phyloP scores from a whole-genome alignment of 345 rosid genomes.

The Eucalyptus pauciflora region DNA sequence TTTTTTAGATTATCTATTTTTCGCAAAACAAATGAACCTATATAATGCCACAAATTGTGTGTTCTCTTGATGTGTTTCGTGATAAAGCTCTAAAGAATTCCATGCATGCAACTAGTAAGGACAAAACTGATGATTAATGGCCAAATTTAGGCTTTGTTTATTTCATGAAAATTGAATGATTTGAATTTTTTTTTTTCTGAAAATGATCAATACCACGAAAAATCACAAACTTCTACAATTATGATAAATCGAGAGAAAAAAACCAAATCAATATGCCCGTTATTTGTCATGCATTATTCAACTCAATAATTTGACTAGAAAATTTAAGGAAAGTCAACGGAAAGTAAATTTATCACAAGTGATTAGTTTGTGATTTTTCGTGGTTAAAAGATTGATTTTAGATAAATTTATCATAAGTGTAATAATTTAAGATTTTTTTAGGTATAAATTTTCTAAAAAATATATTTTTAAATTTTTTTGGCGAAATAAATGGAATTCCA shows the following conservation, averaged over 20 bases:
- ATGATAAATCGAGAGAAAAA: too few species aligned
- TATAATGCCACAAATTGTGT: not conserved
- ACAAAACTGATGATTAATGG: not conserved
- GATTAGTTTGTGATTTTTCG: rapidly evolving
- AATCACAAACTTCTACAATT: too few species aligned
- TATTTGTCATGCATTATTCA: too few species aligned
- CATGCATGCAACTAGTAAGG: not conserved
- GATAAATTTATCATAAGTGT: too few species aligned
- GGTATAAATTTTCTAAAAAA: not conserved
- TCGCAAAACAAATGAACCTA: not conserved
- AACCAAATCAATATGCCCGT: rapidly evolving
- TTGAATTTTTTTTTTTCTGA: not conserved
- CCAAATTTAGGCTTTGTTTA: not conserved
- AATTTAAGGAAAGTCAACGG: too few species aligned
- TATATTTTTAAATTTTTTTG: not conserved
- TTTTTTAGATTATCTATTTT: not conserved
- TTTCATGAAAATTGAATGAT: not conserved
- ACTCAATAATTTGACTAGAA: too few species aligned
- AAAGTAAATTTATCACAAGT: too few species aligned
- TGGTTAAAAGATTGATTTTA: too few species aligned
- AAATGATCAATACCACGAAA: not conserved
- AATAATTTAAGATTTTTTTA: too few species aligned
- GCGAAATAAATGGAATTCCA: not conserved
- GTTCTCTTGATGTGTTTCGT: not conserved
- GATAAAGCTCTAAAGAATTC: not conserved